Conservation (phyloP, 2,329 filamentous ascomycete genomes). For the Myotisia sp. region DNA sequence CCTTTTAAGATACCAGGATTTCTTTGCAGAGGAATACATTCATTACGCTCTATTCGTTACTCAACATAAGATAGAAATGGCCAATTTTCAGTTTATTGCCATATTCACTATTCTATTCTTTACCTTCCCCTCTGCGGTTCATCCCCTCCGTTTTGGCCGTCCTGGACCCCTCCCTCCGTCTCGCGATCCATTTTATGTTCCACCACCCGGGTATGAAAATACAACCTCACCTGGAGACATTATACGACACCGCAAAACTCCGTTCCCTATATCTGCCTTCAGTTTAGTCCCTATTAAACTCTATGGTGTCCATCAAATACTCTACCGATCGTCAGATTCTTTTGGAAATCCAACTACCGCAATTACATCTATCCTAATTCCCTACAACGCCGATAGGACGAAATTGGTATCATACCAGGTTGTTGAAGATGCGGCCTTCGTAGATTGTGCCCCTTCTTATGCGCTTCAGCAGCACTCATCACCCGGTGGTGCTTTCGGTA, state of each 20-base stretch:
- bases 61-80: too few species aligned
- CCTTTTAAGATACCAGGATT: too few species aligned
- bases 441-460: conserved; percentile 19
- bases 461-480: conserved; percentile 25
- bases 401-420: conserved; percentile 32
- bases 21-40: too few species aligned
- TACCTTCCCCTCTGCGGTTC: too few species aligned
- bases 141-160: too few species aligned
- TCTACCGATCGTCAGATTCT: conserved; percentile 29
- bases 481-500: conserved; percentile 23
- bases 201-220: conserved; percentile 17
- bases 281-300: conserved; percentile 15
- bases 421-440: conserved; percentile 18
- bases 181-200: conserved; percentile 19
- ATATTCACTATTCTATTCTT: too few species aligned
- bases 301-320: conserved; percentile 21
- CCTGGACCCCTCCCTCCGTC: conserved; percentile 13
- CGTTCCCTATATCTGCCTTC: conserved; percentile 17
- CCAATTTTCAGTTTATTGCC: too few species aligned
- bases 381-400: conserved; percentile 19
- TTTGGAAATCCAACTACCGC: conserved; percentile 24
- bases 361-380: conserved; percentile 28
- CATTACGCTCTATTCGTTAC: too few species aligned
- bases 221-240: conserved; percentile 16
- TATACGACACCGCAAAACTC: conserved; percentile 15